Evolutionary conservation across 345 rosid species (phyloP), one percentile per base, ranked within the genome.

Genomic region (Sisymbrium irio): DNA sequence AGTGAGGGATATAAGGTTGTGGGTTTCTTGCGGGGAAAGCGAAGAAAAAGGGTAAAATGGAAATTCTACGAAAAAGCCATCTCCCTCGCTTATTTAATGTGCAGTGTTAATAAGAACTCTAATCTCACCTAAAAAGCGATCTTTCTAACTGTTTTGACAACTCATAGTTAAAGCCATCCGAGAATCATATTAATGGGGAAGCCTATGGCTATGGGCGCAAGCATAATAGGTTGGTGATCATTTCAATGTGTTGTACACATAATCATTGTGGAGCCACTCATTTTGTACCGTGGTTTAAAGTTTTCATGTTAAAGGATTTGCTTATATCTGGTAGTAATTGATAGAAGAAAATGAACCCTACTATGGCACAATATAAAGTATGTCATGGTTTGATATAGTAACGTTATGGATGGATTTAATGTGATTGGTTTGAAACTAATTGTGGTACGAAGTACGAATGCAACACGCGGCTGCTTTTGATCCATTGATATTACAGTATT

Each of bases 61-160:
- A n/a, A 18, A 39, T 27, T 39, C 61, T 40, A n/a, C 5, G 61
- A 71, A 17, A 15, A 19, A 71, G 59, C 18, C 50, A 61, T 27
- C 75, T 39, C 50, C 20, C 20, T 37, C 51, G 39, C 61, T 49
- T 41, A 72, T 72, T 72, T 64, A 72, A 63, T 72, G 78, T 36
- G 18, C 25, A 57, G 53, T 36, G 39, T 46, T 57, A 47, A 37
- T 12, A 57, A 3, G 6, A 9, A 56, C 42, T 27, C 35, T 36
- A 46, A 65, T 45, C 60, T 57, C 56, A 74, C 72, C 72, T 73
- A 73, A 20, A 33, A 45, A 51, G 47, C 1, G 37, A 32, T 36
- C 11, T 7, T 17, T 65, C 78, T 57, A 74, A 18, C 78, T 65
- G 78, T 47, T 66, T 74, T 27, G 35, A 9, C 67, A 27, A 58